Percentiles rank a stretch among this genome's conserved stretches.
Conservation (phyloP, 768 basidiomycete species). For the Hebeloma cylindrosporum region DNA sequence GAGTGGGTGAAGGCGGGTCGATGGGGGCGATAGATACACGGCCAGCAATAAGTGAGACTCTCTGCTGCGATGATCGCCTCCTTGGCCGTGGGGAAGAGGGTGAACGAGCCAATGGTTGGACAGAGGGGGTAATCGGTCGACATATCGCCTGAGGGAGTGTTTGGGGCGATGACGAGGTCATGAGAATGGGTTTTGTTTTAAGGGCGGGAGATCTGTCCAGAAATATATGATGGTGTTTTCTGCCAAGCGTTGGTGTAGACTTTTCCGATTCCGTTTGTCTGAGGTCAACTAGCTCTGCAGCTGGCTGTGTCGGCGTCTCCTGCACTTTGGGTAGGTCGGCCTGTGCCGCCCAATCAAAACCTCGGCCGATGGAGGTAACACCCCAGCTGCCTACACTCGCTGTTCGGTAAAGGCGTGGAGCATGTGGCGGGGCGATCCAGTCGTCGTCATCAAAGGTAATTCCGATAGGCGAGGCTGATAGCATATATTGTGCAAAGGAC, state of each 20-base stretch:
- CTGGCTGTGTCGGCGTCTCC: slow-evolving; percentile 11
- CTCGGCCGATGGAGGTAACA: slow-evolving; percentile 81
- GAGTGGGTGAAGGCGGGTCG: slow-evolving; percentile 69
- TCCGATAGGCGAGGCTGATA: slow-evolving; percentile 59
- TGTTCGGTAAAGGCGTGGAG: slow-evolving; percentile 53
- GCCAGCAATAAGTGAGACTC: slow-evolving; percentile 81
- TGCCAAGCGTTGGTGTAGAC: slow-evolving; percentile 29
- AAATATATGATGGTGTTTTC: slow-evolving; percentile 38
- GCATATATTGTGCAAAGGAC: slow-evolving; percentile 43
- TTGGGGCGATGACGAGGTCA: slow-evolving; percentile 24
- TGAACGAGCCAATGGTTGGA: slow-evolving; percentile 41
- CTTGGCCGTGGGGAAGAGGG: slow-evolving; percentile 65
- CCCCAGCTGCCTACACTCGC: slow-evolving; percentile 81
- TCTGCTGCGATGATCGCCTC: slow-evolving; percentile 78
- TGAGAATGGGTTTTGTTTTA: slow-evolving; percentile 22
- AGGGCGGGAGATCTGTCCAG: slow-evolving; percentile 34
- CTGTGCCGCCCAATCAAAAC: slow-evolving; percentile 69
- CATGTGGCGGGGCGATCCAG: slow-evolving; percentile 55
- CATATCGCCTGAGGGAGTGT: slow-evolving; percentile 19
- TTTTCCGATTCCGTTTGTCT: slow-evolving; percentile 16
- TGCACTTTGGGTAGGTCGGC: slow-evolving; percentile 14
- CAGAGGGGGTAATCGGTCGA: slow-evolving; percentile 29
- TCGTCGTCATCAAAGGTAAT: slow-evolving; percentile 69
- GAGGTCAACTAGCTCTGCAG: slow-evolving; percentile 16
- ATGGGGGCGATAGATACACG: slow-evolving; percentile 76